Base-by-base conservation (phyloP, 495 filamentous ascomycete genomes). In the Penicillium ucsense region DNA sequence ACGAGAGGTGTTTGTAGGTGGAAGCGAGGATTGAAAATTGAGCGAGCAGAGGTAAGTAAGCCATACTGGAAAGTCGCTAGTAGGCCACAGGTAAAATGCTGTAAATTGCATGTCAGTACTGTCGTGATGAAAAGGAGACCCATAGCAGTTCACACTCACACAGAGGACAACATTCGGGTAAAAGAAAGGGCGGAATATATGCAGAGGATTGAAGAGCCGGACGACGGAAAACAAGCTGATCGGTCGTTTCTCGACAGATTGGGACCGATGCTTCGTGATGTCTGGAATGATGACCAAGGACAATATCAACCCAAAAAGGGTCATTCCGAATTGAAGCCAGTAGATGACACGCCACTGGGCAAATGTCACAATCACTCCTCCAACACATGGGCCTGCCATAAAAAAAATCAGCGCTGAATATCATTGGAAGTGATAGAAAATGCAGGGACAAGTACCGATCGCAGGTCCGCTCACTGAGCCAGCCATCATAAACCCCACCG, bases 11-110 rank as follows among this genome's bases (percentile, higher is more conserved):
- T 71, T 27, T 74, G 77, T 7, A 89, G 74, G 53, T 81, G 54
- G 67, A 87, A 89, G 12, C 84, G 77, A 3, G 84, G 83, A 57
- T 87, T 86, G 36, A 89, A 70, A 29, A 87, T 78, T 54, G 83
- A 80, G 42, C 83, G 81, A 52, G 84, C 84, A 12, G 83, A 84
- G 12, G 83, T 86, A 28, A 88, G 75, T 12, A 87, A 65, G 27
- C 68, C 72, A 56, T 87, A 89, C 77, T 83, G 81, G 55, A 83
- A 84, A 70, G 78, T 86, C 37, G 85, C 73, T 28, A 86, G 71
- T 37, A 78, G 68, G 37, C 76, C 74, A 42, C 77, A 82, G 1
- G 84, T 80, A 1, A 88, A 47, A 31, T 78, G 76, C 70, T 73
- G n/a, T 43, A 20, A 20, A 20, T 20, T 20, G 20, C 20, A 20